These are phyloP conservation scores for Aureoboletus auriporus DNA, from an alignment of 768 basidiomycete species.

Conservation along the genomic window DNA sequence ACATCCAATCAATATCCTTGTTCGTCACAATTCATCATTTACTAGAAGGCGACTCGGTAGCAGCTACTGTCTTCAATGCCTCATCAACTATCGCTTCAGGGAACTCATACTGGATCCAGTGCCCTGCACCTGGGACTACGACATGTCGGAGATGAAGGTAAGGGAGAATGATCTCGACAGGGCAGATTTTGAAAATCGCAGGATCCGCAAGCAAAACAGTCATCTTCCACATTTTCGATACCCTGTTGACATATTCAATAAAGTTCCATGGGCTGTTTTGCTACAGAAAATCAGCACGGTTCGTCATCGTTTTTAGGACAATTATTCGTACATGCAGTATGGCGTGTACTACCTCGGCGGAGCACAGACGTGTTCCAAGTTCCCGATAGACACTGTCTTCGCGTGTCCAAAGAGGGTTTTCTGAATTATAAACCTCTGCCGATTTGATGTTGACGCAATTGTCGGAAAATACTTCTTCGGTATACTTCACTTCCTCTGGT, in stretches of 20 bases:
- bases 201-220: conserved; percentile 20
- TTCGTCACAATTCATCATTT: too few relatives aligned
- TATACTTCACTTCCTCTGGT: not conserved
- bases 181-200: not conserved
- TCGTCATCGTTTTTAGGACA: not conserved
- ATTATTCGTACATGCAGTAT: not conserved
- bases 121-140: conserved; percentile 12
- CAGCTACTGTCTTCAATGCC: conserved; percentile 14
- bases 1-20: too few relatives aligned
- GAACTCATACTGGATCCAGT: conserved; percentile 27
- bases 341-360: not conserved
- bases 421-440: not conserved
- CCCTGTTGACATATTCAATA: not conserved
- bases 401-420: conserved; percentile 15
- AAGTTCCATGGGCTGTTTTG: conserved; percentile 18
- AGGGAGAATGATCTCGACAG: conserved; percentile 8
- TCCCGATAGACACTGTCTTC: conserved; percentile 6
- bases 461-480: not conserved
- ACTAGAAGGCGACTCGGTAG: too few relatives aligned
- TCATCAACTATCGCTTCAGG: conserved; percentile 20
- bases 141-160: conserved; percentile 11
- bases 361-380: conserved; percentile 11
- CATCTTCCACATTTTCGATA: conserved; percentile 10
- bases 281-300: conserved; percentile 1
- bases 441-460: not conserved